Conservation (phyloP, 1,284 basidiomycete genomes). For the Cystobasidium pallidum region DNA sequence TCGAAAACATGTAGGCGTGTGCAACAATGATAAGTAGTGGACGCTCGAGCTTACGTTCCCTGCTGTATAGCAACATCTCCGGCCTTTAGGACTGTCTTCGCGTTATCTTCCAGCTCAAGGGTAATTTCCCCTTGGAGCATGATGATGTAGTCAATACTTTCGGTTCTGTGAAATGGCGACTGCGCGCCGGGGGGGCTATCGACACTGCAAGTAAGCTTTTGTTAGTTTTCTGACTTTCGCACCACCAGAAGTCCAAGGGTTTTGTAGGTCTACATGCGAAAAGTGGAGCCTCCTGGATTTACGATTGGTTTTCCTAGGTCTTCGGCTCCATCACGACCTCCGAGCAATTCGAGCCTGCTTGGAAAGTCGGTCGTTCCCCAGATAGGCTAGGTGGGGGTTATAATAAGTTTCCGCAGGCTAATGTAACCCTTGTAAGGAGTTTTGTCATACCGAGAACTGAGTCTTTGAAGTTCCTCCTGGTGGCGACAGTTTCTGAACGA, state of each 20-base stretch:
- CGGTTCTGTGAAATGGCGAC: conserved; percentile 26
- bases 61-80: conserved; percentile 35
- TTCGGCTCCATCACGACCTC: conserved; percentile 14
- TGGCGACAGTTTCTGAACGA: conserved; percentile 19
- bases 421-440: no score
- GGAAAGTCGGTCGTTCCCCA: conserved; percentile 18
- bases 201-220: neutral
- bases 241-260: no score
- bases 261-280: conserved; percentile 39
- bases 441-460: conserved; percentile 7
- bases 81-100: conserved; percentile 16
- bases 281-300: conserved; percentile 25
- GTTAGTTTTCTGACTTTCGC: no score
- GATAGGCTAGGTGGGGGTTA: conserved; percentile 18
- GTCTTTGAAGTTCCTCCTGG: conserved; percentile 5
- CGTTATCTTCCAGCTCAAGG: conserved; percentile 12
- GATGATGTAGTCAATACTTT: conserved; percentile 36
- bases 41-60: conserved; percentile 20
- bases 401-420: no score
- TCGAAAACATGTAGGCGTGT: neutral
- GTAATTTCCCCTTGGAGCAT: conserved; percentile 28
- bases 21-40: no score
- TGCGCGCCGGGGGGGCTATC: conserved; percentile 5
- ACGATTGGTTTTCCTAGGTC: conserved; percentile 24
- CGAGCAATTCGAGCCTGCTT: neutral